Conservation (phyloP, 75 land plant species). For the Adiantum capillusveneris region DNA sequence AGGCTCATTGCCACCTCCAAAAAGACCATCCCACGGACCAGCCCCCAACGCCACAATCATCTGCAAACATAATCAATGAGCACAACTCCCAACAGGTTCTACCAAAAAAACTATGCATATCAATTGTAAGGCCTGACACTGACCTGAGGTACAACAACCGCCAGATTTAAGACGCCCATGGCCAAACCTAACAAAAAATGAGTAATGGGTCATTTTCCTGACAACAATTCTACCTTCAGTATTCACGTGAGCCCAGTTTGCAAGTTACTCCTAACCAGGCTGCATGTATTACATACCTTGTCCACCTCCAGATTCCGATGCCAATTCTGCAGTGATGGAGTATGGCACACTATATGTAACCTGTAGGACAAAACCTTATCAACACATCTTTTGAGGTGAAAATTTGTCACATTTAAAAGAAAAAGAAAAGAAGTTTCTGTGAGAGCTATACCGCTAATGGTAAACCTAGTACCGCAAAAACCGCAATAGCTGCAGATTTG, state of each 20-base stretch:
- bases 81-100: no score
- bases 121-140: no score
- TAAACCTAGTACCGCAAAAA: conserved; percentile 87
- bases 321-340: conserved; percentile 79
- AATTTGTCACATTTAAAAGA: no score
- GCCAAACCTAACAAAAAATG: conserved; percentile 66
- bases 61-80: no score
- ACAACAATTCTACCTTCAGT: no score
- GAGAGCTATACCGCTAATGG: conserved; percentile 70
- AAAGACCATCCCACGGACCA: conserved; percentile 91
- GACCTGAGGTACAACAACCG: conserved; percentile 95
- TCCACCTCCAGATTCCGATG: conserved; percentile 69
- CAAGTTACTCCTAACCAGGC: no score
- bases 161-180: conserved; percentile 84
- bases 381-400: no score
- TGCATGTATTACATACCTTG: conserved; percentile 69
- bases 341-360: conserved; percentile 82
- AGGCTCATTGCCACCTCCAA: conserved; percentile 93
- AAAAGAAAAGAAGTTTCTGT: no score
- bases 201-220: no score
- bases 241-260: no score
- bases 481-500: conserved; percentile 49
- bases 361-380: conserved; percentile 32
- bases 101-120: no score
- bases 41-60: conserved; percentile 90